phyloP scores from a whole-genome alignment of 1,284 basidiomycete species.

The Fomitiporia mediterranea region DNA sequence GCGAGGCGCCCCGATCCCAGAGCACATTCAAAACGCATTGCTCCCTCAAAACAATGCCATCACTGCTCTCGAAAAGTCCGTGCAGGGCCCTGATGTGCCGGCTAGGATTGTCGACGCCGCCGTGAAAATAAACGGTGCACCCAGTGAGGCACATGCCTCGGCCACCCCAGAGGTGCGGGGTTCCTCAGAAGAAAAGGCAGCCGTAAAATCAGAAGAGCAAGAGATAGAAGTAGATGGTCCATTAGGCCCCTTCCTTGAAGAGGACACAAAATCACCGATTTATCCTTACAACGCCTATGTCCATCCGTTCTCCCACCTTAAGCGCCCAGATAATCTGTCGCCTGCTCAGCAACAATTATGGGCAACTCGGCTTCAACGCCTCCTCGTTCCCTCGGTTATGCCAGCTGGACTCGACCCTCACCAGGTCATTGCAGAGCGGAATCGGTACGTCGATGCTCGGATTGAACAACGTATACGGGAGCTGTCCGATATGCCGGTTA shows the following conservation, averaged over 20 bases:
- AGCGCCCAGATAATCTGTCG: conserved; percentile 55
- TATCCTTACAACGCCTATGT: conserved; percentile 96
- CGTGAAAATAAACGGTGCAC: conserved; percentile 70
- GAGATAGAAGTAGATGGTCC: conserved; percentile 44
- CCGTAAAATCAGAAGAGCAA: conserved; percentile 29
- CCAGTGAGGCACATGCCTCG: conserved; percentile 35
- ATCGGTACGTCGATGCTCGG: conserved; percentile 86
- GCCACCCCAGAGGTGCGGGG: conserved; percentile 16
- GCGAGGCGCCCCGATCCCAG: conserved; percentile 77
- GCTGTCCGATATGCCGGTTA: conserved; percentile 80
- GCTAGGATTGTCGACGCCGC: conserved; percentile 71
- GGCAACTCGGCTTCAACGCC: conserved; percentile 71
- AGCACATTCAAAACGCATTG: conserved; percentile 76
- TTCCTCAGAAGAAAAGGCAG: conserved; percentile 22
- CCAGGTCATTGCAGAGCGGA: conserved; percentile 86
- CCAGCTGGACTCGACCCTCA: conserved; percentile 93
- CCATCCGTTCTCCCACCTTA: conserved; percentile 79
- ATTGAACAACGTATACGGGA: conserved; percentile 89
- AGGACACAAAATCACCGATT: conserved; percentile 76
- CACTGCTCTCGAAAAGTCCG: conserved; percentile 58
- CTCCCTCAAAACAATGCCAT: conserved; percentile 55
- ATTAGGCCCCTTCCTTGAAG: conserved; percentile 71
- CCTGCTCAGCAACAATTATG: conserved; percentile 40
- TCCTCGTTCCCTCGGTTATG: conserved; percentile 86
- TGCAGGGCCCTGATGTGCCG: conserved; percentile 54